Conservation (phyloP, 352 stramenopile species). For the Phytophthora uliginosa region DNA sequence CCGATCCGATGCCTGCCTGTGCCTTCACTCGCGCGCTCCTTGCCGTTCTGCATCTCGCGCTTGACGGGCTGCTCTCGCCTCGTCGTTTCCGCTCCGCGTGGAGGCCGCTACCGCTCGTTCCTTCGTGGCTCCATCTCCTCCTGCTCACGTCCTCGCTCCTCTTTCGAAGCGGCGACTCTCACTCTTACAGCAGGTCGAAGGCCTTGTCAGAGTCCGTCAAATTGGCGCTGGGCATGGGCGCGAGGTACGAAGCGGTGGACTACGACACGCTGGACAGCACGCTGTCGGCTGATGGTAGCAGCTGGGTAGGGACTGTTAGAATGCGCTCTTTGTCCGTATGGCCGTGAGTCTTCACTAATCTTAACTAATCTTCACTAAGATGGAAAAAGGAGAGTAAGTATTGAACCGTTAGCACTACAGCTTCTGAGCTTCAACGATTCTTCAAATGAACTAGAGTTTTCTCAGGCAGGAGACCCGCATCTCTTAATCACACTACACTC, state of each 20-base stretch:
- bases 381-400: no score
- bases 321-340: no score
- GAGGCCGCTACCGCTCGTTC: constrained; percentile 29
- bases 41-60: constrained; percentile 57
- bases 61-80: constrained; percentile 15
- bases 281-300: constrained; percentile 57
- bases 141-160: not conserved
- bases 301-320: no score
- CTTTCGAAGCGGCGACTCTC: constrained; percentile 18
- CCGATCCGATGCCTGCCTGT: constrained; percentile 80
- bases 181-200: constrained; percentile 49
- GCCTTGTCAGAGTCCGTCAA: constrained; percentile 19
- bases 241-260: constrained; percentile 51
- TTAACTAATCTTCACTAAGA: no score
- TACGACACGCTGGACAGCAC: constrained; percentile 47
- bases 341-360: no score
- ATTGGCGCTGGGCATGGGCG: constrained; percentile 31
- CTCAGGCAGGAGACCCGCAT: no score
- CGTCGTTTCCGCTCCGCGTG: not conserved
- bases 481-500: no score
- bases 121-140: not conserved
- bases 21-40: constrained; percentile 73
- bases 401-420: no score
- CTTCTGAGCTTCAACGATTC: no score
- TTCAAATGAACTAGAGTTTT: no score